Evolutionary conservation across 78 protist species (phyloP).

Genomic region (Isochrysis galbana): DNA sequence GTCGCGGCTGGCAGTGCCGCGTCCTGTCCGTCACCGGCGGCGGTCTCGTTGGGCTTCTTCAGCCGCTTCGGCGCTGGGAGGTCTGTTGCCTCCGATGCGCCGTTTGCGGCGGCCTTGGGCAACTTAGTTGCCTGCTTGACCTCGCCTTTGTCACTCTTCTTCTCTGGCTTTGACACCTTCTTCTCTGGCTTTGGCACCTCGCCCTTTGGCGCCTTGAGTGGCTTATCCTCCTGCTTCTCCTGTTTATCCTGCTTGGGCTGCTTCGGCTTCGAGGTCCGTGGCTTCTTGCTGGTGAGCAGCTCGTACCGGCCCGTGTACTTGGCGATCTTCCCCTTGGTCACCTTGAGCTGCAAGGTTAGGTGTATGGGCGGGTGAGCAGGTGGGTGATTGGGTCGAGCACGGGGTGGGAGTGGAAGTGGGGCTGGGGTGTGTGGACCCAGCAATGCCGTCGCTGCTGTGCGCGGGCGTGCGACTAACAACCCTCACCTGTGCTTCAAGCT

Average conservation of each 20-base stretch:
- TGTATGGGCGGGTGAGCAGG: too few relatives aligned
- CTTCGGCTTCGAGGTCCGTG: too few relatives aligned
- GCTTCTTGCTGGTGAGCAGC: too few relatives aligned
- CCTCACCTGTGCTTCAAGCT: neutral
- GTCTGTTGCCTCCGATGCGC: too few relatives aligned
- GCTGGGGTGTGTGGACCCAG: too few relatives aligned
- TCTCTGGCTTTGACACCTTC: neutral
- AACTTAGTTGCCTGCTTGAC: neutral
- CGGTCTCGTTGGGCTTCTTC: neutral
- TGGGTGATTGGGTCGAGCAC: too few relatives aligned
- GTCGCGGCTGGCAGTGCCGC: neutral
- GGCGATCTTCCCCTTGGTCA: neutral
- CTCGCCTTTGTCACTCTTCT: neutral
- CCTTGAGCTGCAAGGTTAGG: neutral
- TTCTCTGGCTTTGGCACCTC: too few relatives aligned
- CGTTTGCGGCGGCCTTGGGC: neutral
- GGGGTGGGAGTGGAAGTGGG: too few relatives aligned
- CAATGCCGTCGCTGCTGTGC: too few relatives aligned
- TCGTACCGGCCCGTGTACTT: neutral
- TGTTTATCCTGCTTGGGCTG: too few relatives aligned
- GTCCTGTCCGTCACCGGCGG: neutral
- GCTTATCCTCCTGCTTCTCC: too few relatives aligned
- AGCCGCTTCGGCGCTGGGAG: neutral
- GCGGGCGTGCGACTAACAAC: neutral
- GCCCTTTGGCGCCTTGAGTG: too few relatives aligned